phyloP scores from a whole-genome alignment of 2,329 filamentous ascomycete genomes.

The Colletotrichum lentis region DNA sequence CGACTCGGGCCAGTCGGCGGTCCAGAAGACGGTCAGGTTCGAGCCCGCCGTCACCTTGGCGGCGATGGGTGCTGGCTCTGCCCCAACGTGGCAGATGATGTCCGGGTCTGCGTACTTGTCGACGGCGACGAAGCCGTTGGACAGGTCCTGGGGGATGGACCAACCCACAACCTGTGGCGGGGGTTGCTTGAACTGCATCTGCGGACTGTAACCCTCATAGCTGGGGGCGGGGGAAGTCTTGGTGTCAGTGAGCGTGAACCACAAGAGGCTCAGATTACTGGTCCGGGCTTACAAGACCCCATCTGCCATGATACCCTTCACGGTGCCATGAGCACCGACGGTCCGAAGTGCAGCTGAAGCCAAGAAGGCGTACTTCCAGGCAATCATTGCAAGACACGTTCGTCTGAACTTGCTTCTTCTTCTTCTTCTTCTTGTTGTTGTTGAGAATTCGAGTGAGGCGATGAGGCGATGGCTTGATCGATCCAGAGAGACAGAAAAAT shows the following conservation, averaged over 20 bases:
- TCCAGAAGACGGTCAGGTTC: slow-evolving; percentile 42
- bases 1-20: slow-evolving; percentile 44
- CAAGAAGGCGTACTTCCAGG: slow-evolving; percentile 25
- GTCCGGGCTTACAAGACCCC: slow-evolving; percentile 30
- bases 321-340: slow-evolving; percentile 29
- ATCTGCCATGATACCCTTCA: slow-evolving; percentile 31
- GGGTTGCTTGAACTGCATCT: slow-evolving; percentile 36
- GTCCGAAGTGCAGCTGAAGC: slow-evolving; percentile 14
- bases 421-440: background rate
- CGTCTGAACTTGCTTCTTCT: background rate
- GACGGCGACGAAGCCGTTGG: slow-evolving; percentile 52
- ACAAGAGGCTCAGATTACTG: background rate
- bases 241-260: slow-evolving; percentile 6
- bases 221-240: slow-evolving; percentile 14
- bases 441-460: background rate
- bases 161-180: slow-evolving; percentile 43
- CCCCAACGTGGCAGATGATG: slow-evolving; percentile 52
- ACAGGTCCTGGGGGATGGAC: slow-evolving; percentile 35
- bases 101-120: slow-evolving; percentile 46
- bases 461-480: background rate
- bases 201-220: slow-evolving; percentile 34
- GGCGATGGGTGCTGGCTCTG: slow-evolving; percentile 44
- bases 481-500: background rate
- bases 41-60: slow-evolving; percentile 42
- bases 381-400: slow-evolving; percentile 12